Evolutionary conservation across 164 flowering plant species (phyloP), one percentile per base, ranked within the genome.

Genomic region (Magnolia officinalis): DNA sequence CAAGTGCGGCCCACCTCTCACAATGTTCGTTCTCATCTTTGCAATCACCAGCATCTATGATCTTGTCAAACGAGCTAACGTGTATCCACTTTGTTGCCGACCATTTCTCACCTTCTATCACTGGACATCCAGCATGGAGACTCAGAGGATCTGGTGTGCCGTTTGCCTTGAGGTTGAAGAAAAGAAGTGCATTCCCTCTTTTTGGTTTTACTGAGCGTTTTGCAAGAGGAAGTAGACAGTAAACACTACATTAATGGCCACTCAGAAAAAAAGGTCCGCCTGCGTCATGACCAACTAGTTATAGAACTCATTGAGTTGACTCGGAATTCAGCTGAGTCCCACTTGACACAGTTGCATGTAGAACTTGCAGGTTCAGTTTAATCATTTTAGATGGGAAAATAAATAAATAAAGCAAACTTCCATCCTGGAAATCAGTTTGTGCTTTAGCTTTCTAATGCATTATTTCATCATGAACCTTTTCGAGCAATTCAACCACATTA

Each of bases 81-180:
- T 92, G 98, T 75, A 96, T 92, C 99, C 99, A 94, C 85, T 96
- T 96, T 52, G 99, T 96, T 63, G 99, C 97, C 2, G 99, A 94
- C 99, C 99, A 96, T 82, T 96, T 96, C 87, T 96, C 99, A 64
- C 99, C 99, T 77, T 93, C 91, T 58, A 92, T 78, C 76, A 96
- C 98, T 0, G 98, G 98, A 80, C 98, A 94, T 0, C 99, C 97
- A 4, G 81, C 98, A 78, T 96, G 99, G 63, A 96, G 96, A 80
- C 98, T 96, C 73, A 0, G 69, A 6, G 82, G 71, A 76, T 94
- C 98, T 45, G 98, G 92, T 26, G 77, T 69, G 4, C 94, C 99
- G 76, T 75, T 84, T 19, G 93, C 92, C 67, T 70, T 80, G 69
- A 96, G 98, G 80, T 87, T 94, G 86, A 90, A 96, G 89, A 96